phyloP scores from a whole-genome alignment of 2,329 filamentous ascomycete species.

The Samsoniella hepiali region DNA sequence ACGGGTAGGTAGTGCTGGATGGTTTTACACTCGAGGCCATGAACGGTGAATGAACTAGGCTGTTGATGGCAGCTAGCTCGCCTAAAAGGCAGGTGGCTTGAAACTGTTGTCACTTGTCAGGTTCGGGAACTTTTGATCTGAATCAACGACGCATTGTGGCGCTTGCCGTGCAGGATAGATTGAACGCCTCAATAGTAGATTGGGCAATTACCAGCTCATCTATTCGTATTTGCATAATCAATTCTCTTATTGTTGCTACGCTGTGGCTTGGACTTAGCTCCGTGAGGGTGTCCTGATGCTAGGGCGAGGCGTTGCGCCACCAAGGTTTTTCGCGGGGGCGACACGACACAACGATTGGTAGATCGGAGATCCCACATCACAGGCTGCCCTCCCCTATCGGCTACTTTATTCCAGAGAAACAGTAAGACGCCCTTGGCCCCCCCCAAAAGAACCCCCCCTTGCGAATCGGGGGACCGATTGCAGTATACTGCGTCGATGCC shows the following conservation, averaged over 20 bases:
- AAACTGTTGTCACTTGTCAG: background rate
- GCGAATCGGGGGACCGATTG: background rate
- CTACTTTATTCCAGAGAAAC: background rate
- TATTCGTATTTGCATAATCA: background rate
- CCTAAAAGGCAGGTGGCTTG: background rate
- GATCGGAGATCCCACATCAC: background rate
- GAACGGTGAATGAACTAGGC: no score
- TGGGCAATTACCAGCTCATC: background rate
- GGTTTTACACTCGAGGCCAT: background rate
- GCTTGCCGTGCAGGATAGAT: background rate
- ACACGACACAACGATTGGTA: background rate
- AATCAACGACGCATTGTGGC: background rate
- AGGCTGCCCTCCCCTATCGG: background rate
- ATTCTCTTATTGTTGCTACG: background rate
- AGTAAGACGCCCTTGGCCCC: background rate
- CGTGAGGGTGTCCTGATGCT: no score
- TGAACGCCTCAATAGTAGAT: background rate
- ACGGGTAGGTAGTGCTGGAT: background rate
- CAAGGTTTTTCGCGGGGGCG: background rate
- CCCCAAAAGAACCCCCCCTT: no score
- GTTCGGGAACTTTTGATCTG: conserved; percentile 4
- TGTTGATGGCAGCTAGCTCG: background rate
- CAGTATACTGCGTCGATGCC: background rate
- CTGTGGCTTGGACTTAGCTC: no score
- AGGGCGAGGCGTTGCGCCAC: no score